Conservation (phyloP, 163 green algal species). For the Scenedesmus sp. region DNA sequence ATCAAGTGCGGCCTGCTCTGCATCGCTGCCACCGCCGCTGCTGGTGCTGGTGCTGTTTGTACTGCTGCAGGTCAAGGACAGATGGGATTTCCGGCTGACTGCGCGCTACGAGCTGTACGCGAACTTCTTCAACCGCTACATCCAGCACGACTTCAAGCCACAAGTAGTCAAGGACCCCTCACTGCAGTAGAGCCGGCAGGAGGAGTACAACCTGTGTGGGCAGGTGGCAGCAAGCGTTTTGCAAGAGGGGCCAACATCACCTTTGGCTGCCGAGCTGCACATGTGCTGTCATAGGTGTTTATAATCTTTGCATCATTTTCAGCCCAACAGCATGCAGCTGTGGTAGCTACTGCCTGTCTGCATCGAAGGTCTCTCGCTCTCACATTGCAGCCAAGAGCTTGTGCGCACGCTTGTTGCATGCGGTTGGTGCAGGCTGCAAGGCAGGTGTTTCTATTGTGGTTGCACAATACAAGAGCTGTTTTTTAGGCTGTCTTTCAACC, state of each 20-base stretch:
- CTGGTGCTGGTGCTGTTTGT: conserved; percentile 1
- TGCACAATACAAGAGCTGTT: no score
- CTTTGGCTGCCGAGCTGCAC: no score
- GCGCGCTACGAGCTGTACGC: conserved; percentile 95
- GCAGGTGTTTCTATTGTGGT: no score
- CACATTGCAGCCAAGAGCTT: no score
- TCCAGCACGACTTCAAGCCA: conserved; percentile 87
- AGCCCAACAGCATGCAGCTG: not conserved
- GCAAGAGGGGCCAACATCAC: no score
- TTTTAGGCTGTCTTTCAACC: no score
- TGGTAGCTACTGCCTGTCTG: not conserved
- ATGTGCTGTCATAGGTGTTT: no score
- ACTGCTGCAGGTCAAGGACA: conserved; percentile 87
- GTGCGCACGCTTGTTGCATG: no score
- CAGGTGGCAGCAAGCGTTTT: not conserved
- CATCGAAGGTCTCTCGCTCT: no score
- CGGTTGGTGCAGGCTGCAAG: no score
- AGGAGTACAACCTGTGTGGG: no score
- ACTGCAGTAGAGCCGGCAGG: conserved; percentile 12
- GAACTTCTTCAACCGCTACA: conserved; percentile 86
- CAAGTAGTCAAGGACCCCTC: conserved; percentile 90
- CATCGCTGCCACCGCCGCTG: not conserved
- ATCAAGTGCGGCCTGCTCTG: not conserved
- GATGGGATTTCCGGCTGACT: conserved; percentile 97
- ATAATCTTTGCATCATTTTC: not conserved